Evolutionary conservation across 2,329 filamentous ascomycete species (phyloP).

Genomic region (Magnaporthales sp.): DNA sequence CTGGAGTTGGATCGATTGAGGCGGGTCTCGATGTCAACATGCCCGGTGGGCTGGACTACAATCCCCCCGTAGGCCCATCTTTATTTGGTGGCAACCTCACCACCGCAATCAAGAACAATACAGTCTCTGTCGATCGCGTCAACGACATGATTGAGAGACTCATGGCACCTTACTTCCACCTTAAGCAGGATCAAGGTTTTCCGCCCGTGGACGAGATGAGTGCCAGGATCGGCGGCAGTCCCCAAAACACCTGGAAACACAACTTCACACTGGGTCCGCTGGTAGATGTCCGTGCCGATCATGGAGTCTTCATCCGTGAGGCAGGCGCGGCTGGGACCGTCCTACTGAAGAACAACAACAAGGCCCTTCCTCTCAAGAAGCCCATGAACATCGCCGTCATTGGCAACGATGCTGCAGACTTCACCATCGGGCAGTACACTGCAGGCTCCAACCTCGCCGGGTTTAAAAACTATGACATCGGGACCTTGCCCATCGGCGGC

Average conservation of each 20-base stretch:
- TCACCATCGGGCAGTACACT: slow-evolving; percentile 54
- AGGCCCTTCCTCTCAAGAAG: slow-evolving; percentile 48
- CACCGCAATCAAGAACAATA: slow-evolving; percentile 65
- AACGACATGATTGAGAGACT: slow-evolving; percentile 55
- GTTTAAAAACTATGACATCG: slow-evolving; percentile 47
- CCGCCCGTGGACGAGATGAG: slow-evolving; percentile 34
- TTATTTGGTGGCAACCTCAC: slow-evolving; percentile 56
- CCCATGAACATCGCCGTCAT: slow-evolving; percentile 49
- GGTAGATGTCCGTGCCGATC: slow-evolving; percentile 17
- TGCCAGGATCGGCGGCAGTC: slow-evolving; percentile 31
- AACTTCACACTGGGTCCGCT: slow-evolving; percentile 12
- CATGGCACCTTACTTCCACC: slow-evolving; percentile 41
- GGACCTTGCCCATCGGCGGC: slow-evolving; percentile 50
- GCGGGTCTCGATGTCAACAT: slow-evolving; percentile 43
- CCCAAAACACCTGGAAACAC: slow-evolving; percentile 37
- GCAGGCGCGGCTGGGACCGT: slow-evolving; percentile 50
- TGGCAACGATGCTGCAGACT: slow-evolving; percentile 53
- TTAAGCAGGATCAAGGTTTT: slow-evolving; percentile 37
- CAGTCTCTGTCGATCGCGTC: slow-evolving; percentile 59
- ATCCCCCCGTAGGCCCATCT: slow-evolving; percentile 15
- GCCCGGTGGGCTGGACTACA: slow-evolving; percentile 24
- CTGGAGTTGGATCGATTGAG: slow-evolving; percentile 30
- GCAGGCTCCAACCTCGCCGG: slow-evolving; percentile 26
- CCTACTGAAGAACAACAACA: slow-evolving; percentile 62
- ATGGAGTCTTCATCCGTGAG: slow-evolving; percentile 46